Base-by-base conservation (phyloP, 1,139 yeast genomes). In the Tardiomyces blankii region DNA sequence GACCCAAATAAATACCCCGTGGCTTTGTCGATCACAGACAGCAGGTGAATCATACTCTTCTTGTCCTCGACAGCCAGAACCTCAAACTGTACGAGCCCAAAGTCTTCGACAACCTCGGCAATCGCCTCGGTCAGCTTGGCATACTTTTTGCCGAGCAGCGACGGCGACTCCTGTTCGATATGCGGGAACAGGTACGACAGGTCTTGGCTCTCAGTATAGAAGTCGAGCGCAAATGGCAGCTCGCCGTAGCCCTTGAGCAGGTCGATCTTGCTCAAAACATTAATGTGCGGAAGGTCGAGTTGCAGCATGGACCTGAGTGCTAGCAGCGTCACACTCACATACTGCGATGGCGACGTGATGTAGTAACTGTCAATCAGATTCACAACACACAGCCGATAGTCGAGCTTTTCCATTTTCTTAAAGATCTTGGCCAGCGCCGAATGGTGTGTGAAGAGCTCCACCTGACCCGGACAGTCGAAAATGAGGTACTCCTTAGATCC, bases 381-480 rank as follows among this genome's bases (percentile, higher is more conserved):
- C 0, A 93, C 89, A 33, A 89, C 96, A 54, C 93, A 89, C 13
- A 91, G 66, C 44, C 97, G 70, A 54, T 85, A 69, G 51, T 77
- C 87, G 32, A 80, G 66, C 52, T 79, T 88, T 68, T 73, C 89
- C 49, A 93, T 68, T 49, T 71, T 78, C 53, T 74, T 73, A 54
- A 88, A 88, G 2, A 93, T 82, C 39, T 75, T 73, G 32, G 82
- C 80, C 46, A 93, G 70, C 0, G 95, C 84, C 0, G 89, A 81
- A 50, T 87, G 87, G 59, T 86, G 95, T 1, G 98, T 93, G 64
- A 87, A 93, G 27, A 93, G 73, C 63, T 93, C 99, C 33, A 89
- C 91, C 62, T 93, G 99, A 0, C 97, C 98, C 1, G 99, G 98
- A 64, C 97, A 91, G 63, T 93, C 99, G 65, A 93, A 88, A 6